Evolutionary conservation across 495 filamentous ascomycete genomes (phyloP).

Genomic region (Hypoxylon fragiforme): DNA sequence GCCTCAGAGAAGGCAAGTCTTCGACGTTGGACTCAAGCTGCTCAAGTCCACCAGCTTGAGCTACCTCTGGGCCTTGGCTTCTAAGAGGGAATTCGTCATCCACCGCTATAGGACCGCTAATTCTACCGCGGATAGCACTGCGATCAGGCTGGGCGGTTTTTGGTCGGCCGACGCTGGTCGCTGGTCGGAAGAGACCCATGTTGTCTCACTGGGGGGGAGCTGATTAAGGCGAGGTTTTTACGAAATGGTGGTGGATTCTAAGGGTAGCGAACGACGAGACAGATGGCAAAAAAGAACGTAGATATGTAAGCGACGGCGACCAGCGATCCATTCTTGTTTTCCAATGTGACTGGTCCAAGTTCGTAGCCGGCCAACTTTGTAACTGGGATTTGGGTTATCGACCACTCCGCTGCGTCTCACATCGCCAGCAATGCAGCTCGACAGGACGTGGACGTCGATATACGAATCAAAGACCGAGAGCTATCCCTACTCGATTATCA

Average conservation of each 20-base stretch:
- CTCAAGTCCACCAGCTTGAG: slow-evolving; percentile 21
- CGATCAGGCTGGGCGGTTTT: slow-evolving; percentile 42
- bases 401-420: slow-evolving; percentile 26
- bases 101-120: slow-evolving; percentile 56
- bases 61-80: slow-evolving; percentile 41
- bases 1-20: slow-evolving; percentile 47
- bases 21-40: slow-evolving; percentile 29
- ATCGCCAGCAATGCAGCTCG: slow-evolving; percentile 42
- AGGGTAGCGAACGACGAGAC: slow-evolving; percentile 24
- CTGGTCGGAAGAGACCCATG: slow-evolving; percentile 45
- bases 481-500: slow-evolving; percentile 16
- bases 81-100: slow-evolving; percentile 56
- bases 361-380: slow-evolving; percentile 11
- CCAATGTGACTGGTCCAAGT: slow-evolving; percentile 11
- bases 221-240: slow-evolving; percentile 12
- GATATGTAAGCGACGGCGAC: slow-evolving; percentile 25
- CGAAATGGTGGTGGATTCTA: slow-evolving; percentile 15
- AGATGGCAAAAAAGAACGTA: slow-evolving; percentile 19
- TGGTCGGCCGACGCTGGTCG: slow-evolving; percentile 43
- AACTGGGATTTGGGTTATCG: slow-evolving; percentile 22
- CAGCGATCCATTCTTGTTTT: slow-evolving; percentile 28
- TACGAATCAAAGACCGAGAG: slow-evolving; percentile 27
- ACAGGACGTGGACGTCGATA: slow-evolving; percentile 27
- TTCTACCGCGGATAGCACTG: slow-evolving; percentile 52
- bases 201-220: neutral